Evolutionary conservation across 192 early-diverging fungal species (phyloP).

Genomic region (Linnemannia elongata): DNA sequence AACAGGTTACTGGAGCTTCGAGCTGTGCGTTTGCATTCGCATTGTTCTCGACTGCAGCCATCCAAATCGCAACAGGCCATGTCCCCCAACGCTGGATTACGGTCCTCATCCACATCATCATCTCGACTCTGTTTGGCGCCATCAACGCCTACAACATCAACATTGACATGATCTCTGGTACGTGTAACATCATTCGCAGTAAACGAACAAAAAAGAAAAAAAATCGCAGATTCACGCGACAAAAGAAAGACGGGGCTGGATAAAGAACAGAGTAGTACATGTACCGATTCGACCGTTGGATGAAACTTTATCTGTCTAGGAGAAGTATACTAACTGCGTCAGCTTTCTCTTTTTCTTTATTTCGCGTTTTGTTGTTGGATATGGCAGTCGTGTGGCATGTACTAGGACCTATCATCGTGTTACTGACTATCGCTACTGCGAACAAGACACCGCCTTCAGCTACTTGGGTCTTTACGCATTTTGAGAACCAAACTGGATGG

Average conservation of each 20-base stretch:
- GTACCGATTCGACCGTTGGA: not conserved
- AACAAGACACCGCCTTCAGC: conserved; percentile 28
- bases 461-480: conserved; percentile 50
- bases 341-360: not conserved
- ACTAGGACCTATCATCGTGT: conserved; percentile 23
- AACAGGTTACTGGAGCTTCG: conserved; percentile 22
- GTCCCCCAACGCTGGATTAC: conserved; percentile 24
- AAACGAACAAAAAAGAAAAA: too few species aligned
- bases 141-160: conserved; percentile 28
- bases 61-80: conserved; percentile 25
- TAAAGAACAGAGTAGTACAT: not conserved
- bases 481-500: conserved; percentile 59
- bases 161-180: conserved; percentile 36
- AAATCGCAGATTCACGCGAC: not conserved
- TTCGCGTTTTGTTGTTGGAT: not conserved
- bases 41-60: conserved; percentile 13
- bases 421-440: conserved; percentile 19
- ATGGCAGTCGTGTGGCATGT: conserved; percentile 34
- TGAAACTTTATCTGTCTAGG: not conserved
- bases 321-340: not conserved
- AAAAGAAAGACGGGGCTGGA: not conserved
- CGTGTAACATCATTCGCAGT: not conserved
- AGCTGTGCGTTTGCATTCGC: conserved; percentile 50
- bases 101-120: conserved; percentile 28
- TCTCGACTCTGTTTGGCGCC: conserved; percentile 24